Evolutionary conservation across 2,329 filamentous ascomycete genomes (phyloP).

Genomic region (Tolypocladium nubicola): DNA sequence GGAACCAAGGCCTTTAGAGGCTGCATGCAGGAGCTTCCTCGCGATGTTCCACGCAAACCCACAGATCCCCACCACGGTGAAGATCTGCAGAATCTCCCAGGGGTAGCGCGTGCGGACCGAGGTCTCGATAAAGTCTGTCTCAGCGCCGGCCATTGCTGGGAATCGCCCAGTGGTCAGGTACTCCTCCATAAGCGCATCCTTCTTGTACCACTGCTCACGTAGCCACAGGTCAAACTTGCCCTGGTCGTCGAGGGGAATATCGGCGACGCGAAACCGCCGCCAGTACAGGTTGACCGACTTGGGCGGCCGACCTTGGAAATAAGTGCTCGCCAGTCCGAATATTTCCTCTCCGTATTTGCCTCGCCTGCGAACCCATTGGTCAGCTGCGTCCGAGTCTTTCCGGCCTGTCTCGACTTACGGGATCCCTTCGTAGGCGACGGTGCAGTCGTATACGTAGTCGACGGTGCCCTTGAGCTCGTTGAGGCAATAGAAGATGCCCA

Average conservation of each 20-base stretch:
- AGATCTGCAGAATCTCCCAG: constrained; percentile 47
- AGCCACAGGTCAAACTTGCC: constrained; percentile 79
- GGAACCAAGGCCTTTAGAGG: constrained; percentile 10
- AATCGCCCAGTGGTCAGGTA: constrained; percentile 72
- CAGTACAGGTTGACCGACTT: constrained; percentile 97
- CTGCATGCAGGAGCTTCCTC: constrained; percentile 14
- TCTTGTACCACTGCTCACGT: constrained; percentile 78
- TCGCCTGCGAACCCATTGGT: constrained; percentile 35
- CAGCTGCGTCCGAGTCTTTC: not conserved
- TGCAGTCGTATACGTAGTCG: constrained; percentile 86
- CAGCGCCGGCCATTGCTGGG: constrained; percentile 52
- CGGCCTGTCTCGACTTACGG: constrained; percentile 49
- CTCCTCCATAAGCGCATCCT: constrained; percentile 79
- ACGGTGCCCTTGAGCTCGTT: constrained; percentile 64
- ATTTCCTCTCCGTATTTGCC: constrained; percentile 82
- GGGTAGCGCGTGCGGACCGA: constrained; percentile 42
- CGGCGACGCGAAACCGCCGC: constrained; percentile 69
- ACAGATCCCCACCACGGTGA: constrained; percentile 34
- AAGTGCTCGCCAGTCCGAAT: constrained; percentile 79
- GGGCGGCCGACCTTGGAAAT: constrained; percentile 77
- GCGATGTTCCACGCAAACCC: constrained; percentile 30
- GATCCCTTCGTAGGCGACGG: constrained; percentile 88
- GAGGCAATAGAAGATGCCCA: constrained; percentile 69
- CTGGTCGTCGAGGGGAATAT: constrained; percentile 69
- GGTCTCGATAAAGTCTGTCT: constrained; percentile 43